phyloP scores from a whole-genome alignment of 83 land plant genomes.

The Picea abies region DNA sequence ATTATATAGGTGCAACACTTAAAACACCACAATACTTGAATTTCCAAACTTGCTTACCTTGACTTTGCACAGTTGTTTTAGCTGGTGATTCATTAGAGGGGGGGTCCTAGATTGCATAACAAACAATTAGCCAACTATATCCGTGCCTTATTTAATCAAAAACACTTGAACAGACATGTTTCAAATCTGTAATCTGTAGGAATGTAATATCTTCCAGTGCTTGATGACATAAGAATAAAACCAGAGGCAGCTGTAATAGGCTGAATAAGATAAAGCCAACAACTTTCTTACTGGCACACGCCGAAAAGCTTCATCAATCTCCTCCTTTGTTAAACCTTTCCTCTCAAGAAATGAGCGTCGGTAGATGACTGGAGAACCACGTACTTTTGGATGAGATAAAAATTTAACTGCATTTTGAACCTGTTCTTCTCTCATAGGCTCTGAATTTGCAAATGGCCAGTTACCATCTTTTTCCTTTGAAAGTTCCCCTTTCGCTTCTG shows the following conservation, averaged over 20 bases:
- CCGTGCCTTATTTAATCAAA: no score
- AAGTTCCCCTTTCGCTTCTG: slow-evolving; percentile 17
- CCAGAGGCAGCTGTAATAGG: no score
- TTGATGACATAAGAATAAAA: no score
- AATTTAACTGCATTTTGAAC: slow-evolving; percentile 93
- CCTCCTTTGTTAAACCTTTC: slow-evolving; percentile 89
- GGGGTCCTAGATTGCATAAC: no score
- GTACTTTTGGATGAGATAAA: slow-evolving; percentile 87
- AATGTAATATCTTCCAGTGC: no score
- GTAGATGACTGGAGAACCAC: slow-evolving; percentile 80
- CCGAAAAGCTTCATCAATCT: slow-evolving; percentile 96
- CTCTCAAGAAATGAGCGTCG: slow-evolving; percentile 88
- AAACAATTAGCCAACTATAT: no score
- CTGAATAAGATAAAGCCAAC: no score
- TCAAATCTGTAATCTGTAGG: no score
- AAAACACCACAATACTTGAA: not conserved
- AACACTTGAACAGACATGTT: no score
- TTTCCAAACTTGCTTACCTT: slow-evolving; percentile 29
- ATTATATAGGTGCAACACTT: not conserved
- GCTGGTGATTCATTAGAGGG: no score
- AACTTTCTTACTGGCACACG: slow-evolving; percentile 97
- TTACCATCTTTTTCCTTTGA: slow-evolving; percentile 28
- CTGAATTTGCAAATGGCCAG: slow-evolving; percentile 64
- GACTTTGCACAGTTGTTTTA: slow-evolving; percentile 9
- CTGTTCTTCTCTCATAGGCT: slow-evolving; percentile 92